Evolutionary conservation across 495 filamentous ascomycete genomes (phyloP), one percentile per base, ranked within the genome.

Genomic region (Neurospora hispaniola): DNA sequence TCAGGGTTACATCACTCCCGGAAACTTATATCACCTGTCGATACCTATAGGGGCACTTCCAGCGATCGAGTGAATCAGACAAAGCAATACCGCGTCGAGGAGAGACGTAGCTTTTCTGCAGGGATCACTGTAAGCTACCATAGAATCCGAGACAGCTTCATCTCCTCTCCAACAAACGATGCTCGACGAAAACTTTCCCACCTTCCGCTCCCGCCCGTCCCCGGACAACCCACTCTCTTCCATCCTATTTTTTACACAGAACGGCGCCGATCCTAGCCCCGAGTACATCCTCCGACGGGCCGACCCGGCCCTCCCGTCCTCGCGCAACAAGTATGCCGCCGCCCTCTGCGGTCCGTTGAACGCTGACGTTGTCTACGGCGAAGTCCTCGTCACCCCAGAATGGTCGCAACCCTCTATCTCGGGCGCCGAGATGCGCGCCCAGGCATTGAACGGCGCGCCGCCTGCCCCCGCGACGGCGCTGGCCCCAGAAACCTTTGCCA

Each of bases 101-200:
- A 16, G 27, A 35, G 9, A 62, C 54, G 6, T 16, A 16, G 54
- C 23, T 62, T 35, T 62, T 9, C 23, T 18, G 27, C 54, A 35
- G 27, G 54, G 54, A 62, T 62, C 6, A 7, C 12, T 62, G 6
- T 62, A 31, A 62, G 23, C 54, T 23, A n/a, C n/a, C n/a, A n/a
- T n/a, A 62, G 23, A 14, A 35, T 14, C 54, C 54, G 54, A 62
- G 54, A 35, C 54, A 62, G 2, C 12, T 62, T 35, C 2, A 62
- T 31, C 35, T 62, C 12, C 20, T 14, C 12, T 9, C 27, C 23
- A 12, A 62, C 6, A 23, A 8, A 86, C 77, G 5, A 97, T 97
- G 94, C 87, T 99, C 71, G 96, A 99, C 89, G 93, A 96, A 81
- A 97, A 94, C 80, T 87, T 99, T 5, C 96, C 96, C 74, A 94